Conservation (phyloP, 345 rosid genomes). For the Acer yangbiense region DNA sequence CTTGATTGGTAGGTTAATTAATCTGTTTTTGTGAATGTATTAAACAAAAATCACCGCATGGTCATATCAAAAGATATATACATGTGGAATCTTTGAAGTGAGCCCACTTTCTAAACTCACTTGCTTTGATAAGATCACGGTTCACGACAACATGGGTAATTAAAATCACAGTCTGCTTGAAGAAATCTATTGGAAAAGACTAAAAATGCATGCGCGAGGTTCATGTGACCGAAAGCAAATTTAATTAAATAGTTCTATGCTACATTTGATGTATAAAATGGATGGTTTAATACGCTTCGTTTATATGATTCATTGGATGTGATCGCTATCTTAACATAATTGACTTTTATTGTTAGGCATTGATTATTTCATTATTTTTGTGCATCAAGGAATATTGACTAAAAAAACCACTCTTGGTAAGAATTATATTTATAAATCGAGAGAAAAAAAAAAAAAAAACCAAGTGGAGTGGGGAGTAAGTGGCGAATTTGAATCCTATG, state of each 20-base stretch:
- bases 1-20: too few species aligned
- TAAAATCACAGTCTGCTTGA: not conserved
- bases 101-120: not conserved
- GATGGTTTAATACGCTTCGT: not conserved
- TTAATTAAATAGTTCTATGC: not conserved
- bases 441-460: too few species aligned
- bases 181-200: conserved; percentile 4
- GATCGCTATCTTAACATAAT: not conserved
- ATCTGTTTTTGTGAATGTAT: too few species aligned
- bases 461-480: too few species aligned
- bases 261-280: not conserved
- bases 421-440: too few species aligned
- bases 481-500: too few species aligned
- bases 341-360: not conserved
- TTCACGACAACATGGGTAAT: not conserved
- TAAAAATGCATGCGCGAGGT: not conserved
- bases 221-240: not conserved
- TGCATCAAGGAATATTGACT: not conserved
- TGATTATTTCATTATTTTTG: not conserved
- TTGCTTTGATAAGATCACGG: not conserved
- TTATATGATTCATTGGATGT: not conserved
- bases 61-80: too few species aligned
- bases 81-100: not conserved
- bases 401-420: too few species aligned
- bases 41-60: too few species aligned